Evolutionary conservation across 768 basidiomycete genomes (phyloP), one percentile per base, ranked within the genome.

Genomic region (Postia placenta): DNA sequence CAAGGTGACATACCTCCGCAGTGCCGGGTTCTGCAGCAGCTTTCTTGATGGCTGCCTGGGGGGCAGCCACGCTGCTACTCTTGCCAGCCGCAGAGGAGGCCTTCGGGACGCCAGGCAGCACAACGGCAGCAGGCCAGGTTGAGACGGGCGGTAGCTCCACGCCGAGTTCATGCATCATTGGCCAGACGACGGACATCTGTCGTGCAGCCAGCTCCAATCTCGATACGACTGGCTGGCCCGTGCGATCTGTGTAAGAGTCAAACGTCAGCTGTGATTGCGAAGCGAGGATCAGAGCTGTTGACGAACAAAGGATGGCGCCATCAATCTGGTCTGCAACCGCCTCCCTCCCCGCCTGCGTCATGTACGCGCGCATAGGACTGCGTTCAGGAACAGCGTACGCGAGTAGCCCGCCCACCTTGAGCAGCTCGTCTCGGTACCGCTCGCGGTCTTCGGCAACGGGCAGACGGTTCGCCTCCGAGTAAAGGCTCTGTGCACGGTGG

Each of bases 301-400:
- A 74, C 89, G 62, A 57, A 93, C 93, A 71, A 11, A 96, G 66
- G 41, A 96, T 87, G 14, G 92, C 93, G 38, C 79, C 74, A 55
- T 94, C 87, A 36, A 98, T 83, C 67, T 93, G 88, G 49, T 91
- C 87, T 4, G 92, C 92, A 19, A 96, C 78, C 4, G 78, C 80
- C 54, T 88, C 85, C 51, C 93, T 78, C 59, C 93, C 72, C 45
- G 79, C 80, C 63, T 85, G 83, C 30, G 77, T 75, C 52, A 96
- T 65, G 66, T 94, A 97, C 48, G 75, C 81, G 14, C 78, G 71
- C 58, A 92, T 74, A 0, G 85, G 76, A 57, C 90, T 90, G 30
- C 71, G 77, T 58, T 90, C 89, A 0, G 92, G 88, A 17, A 83
- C 74, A 30, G 74, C 76, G 65, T 95, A 96, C n/a, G 85, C 91